Evolutionary conservation across 1,139 yeast species (phyloP).

Genomic region (Scheffersomyces lignicola): DNA sequence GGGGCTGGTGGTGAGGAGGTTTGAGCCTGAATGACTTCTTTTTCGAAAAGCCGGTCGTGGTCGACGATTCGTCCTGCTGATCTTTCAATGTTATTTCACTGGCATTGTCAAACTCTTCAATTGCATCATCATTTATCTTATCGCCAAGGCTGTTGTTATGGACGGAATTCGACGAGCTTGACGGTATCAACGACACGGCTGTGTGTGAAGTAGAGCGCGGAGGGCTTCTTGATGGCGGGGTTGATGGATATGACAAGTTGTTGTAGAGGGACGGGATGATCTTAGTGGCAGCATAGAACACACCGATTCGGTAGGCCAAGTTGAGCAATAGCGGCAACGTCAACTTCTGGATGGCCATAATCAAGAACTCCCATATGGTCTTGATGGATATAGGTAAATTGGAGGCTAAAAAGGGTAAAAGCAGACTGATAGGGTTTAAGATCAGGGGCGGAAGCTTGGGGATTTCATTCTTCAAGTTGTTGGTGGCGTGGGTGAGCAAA

Average conservation of each 20-base stretch:
- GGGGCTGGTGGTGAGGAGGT: constrained; percentile 28
- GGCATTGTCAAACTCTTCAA: no score
- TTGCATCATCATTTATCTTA: neutral
- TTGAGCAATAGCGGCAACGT: constrained; percentile 82
- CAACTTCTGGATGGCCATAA: constrained; percentile 69
- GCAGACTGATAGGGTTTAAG: constrained; percentile 37
- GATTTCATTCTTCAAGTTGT: constrained; percentile 38
- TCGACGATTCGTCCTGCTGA: neutral
- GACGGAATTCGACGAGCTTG: neutral
- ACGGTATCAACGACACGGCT: constrained; percentile 8
- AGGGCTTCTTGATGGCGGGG: constrained; percentile 31
- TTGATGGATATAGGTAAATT: constrained; percentile 58
- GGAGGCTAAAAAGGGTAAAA: constrained; percentile 50
- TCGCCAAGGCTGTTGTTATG: neutral
- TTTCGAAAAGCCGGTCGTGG: neutral
- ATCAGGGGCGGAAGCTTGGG: constrained; percentile 43
- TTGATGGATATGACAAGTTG: constrained; percentile 33
- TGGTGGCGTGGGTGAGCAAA: constrained; percentile 39
- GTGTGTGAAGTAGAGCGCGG: constrained; percentile 13
- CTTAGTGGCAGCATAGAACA: constrained; percentile 90
- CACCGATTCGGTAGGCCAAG: constrained; percentile 80
- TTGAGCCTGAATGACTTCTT: constrained; percentile 14
- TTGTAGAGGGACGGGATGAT: constrained; percentile 77
- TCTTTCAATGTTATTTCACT: constrained; percentile 1
- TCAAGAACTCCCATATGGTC: constrained; percentile 68